Evolutionary conservation across 208 protist species (phyloP).

Genomic region (Leishmania gerbilli): DNA sequence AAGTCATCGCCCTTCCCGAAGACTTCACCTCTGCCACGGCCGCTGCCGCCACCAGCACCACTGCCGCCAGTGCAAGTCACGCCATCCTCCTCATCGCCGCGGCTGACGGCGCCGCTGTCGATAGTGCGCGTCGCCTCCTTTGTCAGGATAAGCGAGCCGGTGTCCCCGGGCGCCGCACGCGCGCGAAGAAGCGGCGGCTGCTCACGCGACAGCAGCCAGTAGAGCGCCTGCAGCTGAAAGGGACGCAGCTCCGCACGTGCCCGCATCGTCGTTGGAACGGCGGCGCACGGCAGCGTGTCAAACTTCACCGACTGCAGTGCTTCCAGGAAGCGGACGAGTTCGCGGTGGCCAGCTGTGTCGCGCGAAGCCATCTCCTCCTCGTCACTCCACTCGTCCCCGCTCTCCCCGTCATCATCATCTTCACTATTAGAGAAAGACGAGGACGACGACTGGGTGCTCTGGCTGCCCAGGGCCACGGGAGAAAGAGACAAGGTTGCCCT

Average conservation of each 20-base stretch:
- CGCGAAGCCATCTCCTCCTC: conserved; percentile 17
- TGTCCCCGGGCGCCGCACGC: neutral
- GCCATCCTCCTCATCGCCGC: neutral
- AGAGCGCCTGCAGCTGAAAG: conserved; percentile 67
- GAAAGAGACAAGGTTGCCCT: conserved; percentile 11
- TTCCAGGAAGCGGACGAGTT: conserved; percentile 56
- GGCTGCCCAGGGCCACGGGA: neutral
- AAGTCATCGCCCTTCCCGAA: neutral
- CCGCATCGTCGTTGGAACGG: conserved; percentile 48
- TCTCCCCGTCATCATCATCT: conserved; percentile 13
- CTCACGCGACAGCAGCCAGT: conserved; percentile 59
- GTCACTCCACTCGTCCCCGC: conserved; percentile 26
- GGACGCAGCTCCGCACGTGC: conserved; percentile 39
- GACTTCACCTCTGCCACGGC: neutral
- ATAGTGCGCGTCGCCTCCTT: too few relatives aligned
- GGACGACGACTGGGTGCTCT: neutral
- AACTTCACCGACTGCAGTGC: conserved; percentile 42
- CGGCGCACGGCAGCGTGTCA: conserved; percentile 48
- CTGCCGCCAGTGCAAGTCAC: neutral
- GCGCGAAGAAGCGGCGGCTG: conserved; percentile 3
- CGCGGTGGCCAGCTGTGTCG: conserved; percentile 27
- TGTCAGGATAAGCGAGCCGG: neutral
- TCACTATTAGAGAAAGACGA: conserved; percentile 7
- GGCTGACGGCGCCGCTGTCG: neutral
- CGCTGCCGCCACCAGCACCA: neutral